These are phyloP conservation scores for Byssothecium circinans DNA, from an alignment of 2,329 filamentous ascomycete species.

Conservation along the genomic window DNA sequence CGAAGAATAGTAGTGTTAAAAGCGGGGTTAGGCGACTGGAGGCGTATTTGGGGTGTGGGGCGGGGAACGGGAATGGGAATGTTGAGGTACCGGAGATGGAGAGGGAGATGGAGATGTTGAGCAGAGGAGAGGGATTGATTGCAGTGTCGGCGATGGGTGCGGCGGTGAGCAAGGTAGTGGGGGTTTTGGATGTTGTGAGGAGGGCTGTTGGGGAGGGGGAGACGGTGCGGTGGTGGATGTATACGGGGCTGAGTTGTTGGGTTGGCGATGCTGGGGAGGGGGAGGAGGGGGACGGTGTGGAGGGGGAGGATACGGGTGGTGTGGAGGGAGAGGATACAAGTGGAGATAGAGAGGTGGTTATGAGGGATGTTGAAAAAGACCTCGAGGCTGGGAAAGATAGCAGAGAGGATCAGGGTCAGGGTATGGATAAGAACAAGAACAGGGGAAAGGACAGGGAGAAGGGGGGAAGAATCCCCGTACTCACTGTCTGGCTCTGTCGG, in stretches of 20 bases:
- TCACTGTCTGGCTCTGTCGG: conserved; percentile 19
- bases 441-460: too few relatives aligned
- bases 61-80: too few relatives aligned
- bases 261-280: neutral
- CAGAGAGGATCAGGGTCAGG: too few relatives aligned
- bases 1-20: too few relatives aligned
- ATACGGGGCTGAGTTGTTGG: conserved; percentile 10
- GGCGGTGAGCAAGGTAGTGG: conserved; percentile 15
- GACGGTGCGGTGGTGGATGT: conserved; percentile 14
- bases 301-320: neutral
- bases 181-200: conserved; percentile 16
- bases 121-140: conserved; percentile 3
- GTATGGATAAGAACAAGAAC: too few relatives aligned
- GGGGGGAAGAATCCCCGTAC: conserved; percentile 13
- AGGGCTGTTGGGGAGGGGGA: conserved; percentile 4
- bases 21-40: neutral
- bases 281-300: neutral
- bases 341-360: too few relatives aligned
- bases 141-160: conserved; percentile 15
- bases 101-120: neutral
- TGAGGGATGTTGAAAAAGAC: too few relatives aligned
- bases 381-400: too few relatives aligned
- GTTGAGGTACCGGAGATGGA: neutral
- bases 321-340: neutral
- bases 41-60: neutral